phyloP scores from a whole-genome alignment of 352 stramenopile species.

The Phytophthora hibernalis region DNA sequence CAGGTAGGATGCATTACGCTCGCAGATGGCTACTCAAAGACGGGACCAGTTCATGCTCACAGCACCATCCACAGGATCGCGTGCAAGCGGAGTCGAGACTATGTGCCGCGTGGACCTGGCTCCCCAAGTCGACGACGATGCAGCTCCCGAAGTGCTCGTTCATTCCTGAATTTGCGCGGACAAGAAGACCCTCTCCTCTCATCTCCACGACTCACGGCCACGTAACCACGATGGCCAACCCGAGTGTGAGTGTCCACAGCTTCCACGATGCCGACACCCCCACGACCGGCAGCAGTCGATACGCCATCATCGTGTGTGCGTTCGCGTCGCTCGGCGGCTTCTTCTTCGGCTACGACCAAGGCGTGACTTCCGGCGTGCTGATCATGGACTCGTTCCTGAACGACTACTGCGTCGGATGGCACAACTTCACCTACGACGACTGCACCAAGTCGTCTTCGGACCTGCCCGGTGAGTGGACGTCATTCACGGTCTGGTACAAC shows the following conservation, averaged over 20 bases:
- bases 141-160: slow-evolving; percentile 15
- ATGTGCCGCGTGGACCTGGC: slow-evolving; percentile 21
- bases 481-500: slow-evolving; percentile 51
- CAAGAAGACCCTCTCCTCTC: slow-evolving; percentile 10
- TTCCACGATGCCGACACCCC: slow-evolving; percentile 29
- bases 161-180: slow-evolving; percentile 35
- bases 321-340: slow-evolving; percentile 43
- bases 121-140: slow-evolving; percentile 27
- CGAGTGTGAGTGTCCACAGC: slow-evolving; percentile 32
- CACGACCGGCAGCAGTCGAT: slow-evolving; percentile 45
- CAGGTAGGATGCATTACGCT: slow-evolving; percentile 24
- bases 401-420: slow-evolving; percentile 48
- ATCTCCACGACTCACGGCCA: slow-evolving; percentile 22
- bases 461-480: slow-evolving; percentile 40
- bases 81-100: slow-evolving; percentile 23
- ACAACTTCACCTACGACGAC: slow-evolving; percentile 49
- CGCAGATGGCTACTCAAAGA: slow-evolving; percentile 35
- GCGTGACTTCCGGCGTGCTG: slow-evolving; percentile 37
- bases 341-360: slow-evolving; percentile 49
- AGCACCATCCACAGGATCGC: slow-evolving; percentile 20
- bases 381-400: slow-evolving; percentile 53
- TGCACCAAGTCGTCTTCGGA: slow-evolving; percentile 31
- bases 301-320: slow-evolving; percentile 47
- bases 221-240: slow-evolving; percentile 14
- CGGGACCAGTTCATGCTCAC: slow-evolving; percentile 15